Base-by-base conservation (phyloP, 192 early-diverging fungal species). In the Coemansia erecta region DNA sequence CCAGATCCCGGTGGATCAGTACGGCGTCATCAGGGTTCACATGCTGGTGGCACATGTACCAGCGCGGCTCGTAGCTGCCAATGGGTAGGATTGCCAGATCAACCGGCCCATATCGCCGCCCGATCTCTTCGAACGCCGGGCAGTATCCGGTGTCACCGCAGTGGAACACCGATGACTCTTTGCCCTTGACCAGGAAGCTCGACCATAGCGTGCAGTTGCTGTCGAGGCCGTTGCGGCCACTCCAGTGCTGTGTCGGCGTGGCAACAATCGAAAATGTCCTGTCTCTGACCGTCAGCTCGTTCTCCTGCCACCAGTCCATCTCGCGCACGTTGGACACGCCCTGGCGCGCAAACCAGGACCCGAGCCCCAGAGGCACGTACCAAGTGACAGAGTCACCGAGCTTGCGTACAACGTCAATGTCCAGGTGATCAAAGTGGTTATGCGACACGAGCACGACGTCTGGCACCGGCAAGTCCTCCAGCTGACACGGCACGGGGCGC, bases 341-440 rank as follows among this genome's bases (percentile, higher is more conserved):
- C 11, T 67, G 73, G 6, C 68, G 35, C 7, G 78, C 61, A 64
- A 94, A 90, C 84, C 87, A 88, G 10, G 57, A 50, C 21, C 87
- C 86, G 56, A 90, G 89, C 2, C 89, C 92, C 18, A 94, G 76
- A 2, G 93, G 93, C 19, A 91, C 90, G 68, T 82, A 92, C 72
- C 84, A 93, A 15, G 77, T 81, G 5, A 70, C 81, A 8, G 73
- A 58, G 49, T 85, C 80, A 6, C 81, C 81, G 22, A 94, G 74
- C 18, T 64, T 56, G 19, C 81, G 50, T 39, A 92, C 84, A 17
- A 88, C 89, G 10, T 79, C 62, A 28, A 85, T 45, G 62, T 95
- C 93, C 55, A 93, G 61, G 62, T 94, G 92, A 60, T 94, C 94
- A 72, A 92, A 94, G 72, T 95, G 93, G 70, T 93, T 94, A 67